Conservation (phyloP, 2,329 filamentous ascomycete species). For the Epichloe baconii region DNA sequence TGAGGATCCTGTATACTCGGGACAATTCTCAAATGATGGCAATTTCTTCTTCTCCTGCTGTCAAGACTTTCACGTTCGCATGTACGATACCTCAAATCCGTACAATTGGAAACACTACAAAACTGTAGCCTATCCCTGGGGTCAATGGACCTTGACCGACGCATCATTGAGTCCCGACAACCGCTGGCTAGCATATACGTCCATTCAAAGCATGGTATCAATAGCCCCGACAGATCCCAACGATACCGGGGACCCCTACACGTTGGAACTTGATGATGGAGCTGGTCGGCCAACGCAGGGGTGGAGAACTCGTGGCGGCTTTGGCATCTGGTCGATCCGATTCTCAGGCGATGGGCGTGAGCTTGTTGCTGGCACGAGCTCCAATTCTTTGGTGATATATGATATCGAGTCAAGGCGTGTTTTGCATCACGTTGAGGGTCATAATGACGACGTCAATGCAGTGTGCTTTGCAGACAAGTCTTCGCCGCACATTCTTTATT, state of each 20-base stretch:
- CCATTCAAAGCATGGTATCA: conserved; percentile 72
- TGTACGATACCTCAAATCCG: conserved; percentile 96
- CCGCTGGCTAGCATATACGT: conserved; percentile 80
- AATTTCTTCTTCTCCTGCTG: conserved; percentile 93
- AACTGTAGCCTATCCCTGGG: conserved; percentile 71
- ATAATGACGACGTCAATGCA: conserved; percentile 84
- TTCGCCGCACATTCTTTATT: conserved; percentile 89
- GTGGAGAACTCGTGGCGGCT: conserved; percentile 21
- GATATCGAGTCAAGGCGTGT: conserved; percentile 73
- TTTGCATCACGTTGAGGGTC: conserved; percentile 63
- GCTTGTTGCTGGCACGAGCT: conserved; percentile 77
- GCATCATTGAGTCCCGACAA: conserved; percentile 86
- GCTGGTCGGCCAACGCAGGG: conserved; percentile 8
- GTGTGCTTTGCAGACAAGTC: conserved; percentile 86
- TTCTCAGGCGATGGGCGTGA: conserved; percentile 88
- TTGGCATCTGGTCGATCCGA: conserved; percentile 75
- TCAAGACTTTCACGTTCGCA: conserved; percentile 85
- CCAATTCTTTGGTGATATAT: conserved; percentile 72
- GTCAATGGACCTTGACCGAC: conserved; percentile 93
- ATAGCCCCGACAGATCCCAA: conserved; percentile 77
- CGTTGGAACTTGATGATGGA: conserved; percentile 50
- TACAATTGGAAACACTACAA: conserved; percentile 96
- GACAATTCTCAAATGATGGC: conserved; percentile 91
- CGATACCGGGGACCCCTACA: conserved; percentile 65
- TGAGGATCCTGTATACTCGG: conserved; percentile 76